Evolutionary conservation across 768 basidiomycete species (phyloP).

Genomic region (Podaxis sp.): DNA sequence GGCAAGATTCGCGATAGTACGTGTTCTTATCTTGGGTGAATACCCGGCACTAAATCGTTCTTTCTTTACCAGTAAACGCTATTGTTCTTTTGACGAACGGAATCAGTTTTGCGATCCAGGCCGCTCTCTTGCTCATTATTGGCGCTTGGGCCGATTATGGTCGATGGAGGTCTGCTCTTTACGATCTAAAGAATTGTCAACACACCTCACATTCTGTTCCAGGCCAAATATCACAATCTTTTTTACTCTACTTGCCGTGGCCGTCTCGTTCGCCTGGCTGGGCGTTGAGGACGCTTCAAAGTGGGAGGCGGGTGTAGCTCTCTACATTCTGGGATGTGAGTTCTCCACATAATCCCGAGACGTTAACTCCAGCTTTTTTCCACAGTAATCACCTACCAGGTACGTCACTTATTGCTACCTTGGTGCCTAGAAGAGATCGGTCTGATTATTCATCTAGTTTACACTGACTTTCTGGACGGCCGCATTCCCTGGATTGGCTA

Average conservation of each 20-base stretch:
- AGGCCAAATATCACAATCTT: constrained; percentile 78
- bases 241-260: constrained; percentile 65
- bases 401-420: constrained; percentile 13
- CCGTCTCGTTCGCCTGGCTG: constrained; percentile 76
- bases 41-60: neutral
- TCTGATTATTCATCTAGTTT: constrained; percentile 35
- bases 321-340: constrained; percentile 67
- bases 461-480: constrained; percentile 82
- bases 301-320: constrained; percentile 59
- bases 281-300: constrained; percentile 63
- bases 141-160: constrained; percentile 86
- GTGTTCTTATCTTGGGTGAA: constrained; percentile 21
- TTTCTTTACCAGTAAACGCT: constrained; percentile 54
- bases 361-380: constrained; percentile 14
- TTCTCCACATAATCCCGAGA: constrained; percentile 2
- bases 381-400: constrained; percentile 72
- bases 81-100: constrained; percentile 80
- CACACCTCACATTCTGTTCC: constrained; percentile 9
- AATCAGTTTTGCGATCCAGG: constrained; percentile 76
- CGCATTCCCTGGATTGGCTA: constrained; percentile 74
- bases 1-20: constrained; percentile 58
- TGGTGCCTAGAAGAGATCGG: neutral
- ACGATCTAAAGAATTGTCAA: neutral
- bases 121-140: constrained; percentile 58
- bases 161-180: constrained; percentile 55